Evolutionary conservation across 78 protist species (phyloP), one percentile per base, ranked within the genome.

Genomic region (Polysphondylium violaceum): DNA sequence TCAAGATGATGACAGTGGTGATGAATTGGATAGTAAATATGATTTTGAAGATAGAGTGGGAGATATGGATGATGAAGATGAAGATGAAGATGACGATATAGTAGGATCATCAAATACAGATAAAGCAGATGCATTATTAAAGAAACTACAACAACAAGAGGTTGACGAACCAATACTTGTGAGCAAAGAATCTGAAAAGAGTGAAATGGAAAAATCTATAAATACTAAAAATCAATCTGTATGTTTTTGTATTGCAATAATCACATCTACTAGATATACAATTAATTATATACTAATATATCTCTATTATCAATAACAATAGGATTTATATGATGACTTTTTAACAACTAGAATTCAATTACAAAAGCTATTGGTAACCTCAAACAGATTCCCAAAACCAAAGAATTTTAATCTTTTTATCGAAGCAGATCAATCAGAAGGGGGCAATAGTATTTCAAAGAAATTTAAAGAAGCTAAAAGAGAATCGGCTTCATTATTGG

Each of bases 331-430:
- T 41, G 76, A 81, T 27, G 89, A 81, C 16, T 55, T 81, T 60
- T 73, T 81, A 38, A 55, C 71, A 27, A 55, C 78, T 68, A 67
- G 89, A 68, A 81, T 81, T 33, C 76, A 68, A 23, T 55, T 81
- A 55, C 89, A 81, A 81, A 81, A 56, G 47, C 7, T 47, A 2
- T 21, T 81, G 3, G 25, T 16, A 29, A 47, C 38, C 68, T 76
- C 64, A n/a, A 81, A 81, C 31, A 67, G 33, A 55, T 56, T 81
- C 16, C 89, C 89, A 81, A 81, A 81, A 68, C 77, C 78, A 50
- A 58, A 40, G 23, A 35, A 56, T 31, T 68, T 29, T 53, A 81
- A 68, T 40, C 17, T 51, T 2, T n/a, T 81, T 58, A 16, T 68
- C 2, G 51, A 81, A 41, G 21, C 14, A 4, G 50, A 68, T 17